Base-by-base conservation (phyloP, 2,329 filamentous ascomycete species). In the Madurella mycetomatis region DNA sequence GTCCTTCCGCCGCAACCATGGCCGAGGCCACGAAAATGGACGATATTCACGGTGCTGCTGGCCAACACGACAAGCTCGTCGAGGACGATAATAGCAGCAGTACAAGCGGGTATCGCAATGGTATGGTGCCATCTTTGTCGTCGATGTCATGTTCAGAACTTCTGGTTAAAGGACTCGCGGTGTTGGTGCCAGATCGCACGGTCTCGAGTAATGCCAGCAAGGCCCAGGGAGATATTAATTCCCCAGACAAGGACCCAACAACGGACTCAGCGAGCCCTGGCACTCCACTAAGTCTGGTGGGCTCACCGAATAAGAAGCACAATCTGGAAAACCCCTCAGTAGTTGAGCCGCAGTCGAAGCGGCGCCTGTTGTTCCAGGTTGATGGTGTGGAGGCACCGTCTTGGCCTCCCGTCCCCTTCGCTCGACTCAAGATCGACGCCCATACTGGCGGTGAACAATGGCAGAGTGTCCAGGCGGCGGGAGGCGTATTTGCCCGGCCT, bases 261-360 rank as follows among this genome's bases (percentile, higher is more conserved):
- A n/a, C 47, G 17, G n/a, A 15, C 18, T 49, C 54, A 2, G 31
- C 41, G n/a, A 40, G 41, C 25, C 46, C 54, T 0, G 46, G n/a
- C 2, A 34, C 45, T 5, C 45, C 46, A 41, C 19, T 16, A 16
- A 49, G 41, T 45, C 19, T 30, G 1, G 42, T 45, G 1, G 52
- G 45, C 46, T 45, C 54, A 1, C 44, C 49, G 12, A 52, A 46
- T 42, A 52, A 25, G 13, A 56, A 52, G 18, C 49, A 32, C 41
- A 37, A 9, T 12, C 25, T 49, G 1, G 49, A 56, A 2, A 5
- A 30, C 3, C 13, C 41, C 1, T n/a, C 40, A 9, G 41, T 47
- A 5, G 25, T 18, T 30, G 46, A 34, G 1, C 46, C 49, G 2
- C 41, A 19, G 4, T 15, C 46, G 16, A 49, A 52, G 11, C 45